Conservation (phyloP, 2,329 filamentous ascomycete genomes). For the Arachnomyces sp. region DNA sequence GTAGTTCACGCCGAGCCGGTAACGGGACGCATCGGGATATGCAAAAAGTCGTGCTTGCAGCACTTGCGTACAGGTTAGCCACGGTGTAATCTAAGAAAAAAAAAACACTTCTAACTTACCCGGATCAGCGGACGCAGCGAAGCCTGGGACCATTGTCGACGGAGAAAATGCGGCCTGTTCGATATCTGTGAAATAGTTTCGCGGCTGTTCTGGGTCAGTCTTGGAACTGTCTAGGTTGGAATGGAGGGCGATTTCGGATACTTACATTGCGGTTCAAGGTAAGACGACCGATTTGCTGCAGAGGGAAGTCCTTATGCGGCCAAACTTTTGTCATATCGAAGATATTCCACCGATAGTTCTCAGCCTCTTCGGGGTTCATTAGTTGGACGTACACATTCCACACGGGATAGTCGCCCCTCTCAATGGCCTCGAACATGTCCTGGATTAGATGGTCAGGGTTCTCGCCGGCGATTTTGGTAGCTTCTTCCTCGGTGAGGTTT, state of each 20-base stretch:
- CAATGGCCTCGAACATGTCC: slow-evolving; percentile 56
- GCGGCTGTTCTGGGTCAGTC: slow-evolving; percentile 19
- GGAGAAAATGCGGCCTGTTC: slow-evolving; percentile 63
- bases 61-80: slow-evolving; percentile 30
- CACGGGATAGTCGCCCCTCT: slow-evolving; percentile 48
- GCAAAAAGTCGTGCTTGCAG: slow-evolving; percentile 55
- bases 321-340: slow-evolving; percentile 53
- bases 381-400: slow-evolving; percentile 52
- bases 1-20: slow-evolving; percentile 36
- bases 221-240: slow-evolving; percentile 6
- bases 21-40: slow-evolving; percentile 48
- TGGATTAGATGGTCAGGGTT: slow-evolving; percentile 54
- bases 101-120: slow-evolving; percentile 19
- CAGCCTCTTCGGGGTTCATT: slow-evolving; percentile 46
- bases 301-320: slow-evolving; percentile 45
- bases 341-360: slow-evolving; percentile 41
- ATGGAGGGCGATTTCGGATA: slow-evolving; percentile 9
- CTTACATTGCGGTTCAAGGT: slow-evolving; percentile 47
- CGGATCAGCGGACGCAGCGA: slow-evolving; percentile 56
- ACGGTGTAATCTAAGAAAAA: not conserved
- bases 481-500: slow-evolving; percentile 48
- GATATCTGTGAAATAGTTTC: slow-evolving; percentile 60
- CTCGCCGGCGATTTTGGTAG: slow-evolving; percentile 42
- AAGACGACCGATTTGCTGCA: slow-evolving; percentile 44
- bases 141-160: slow-evolving; percentile 56